phyloP scores from a whole-genome alignment of 192 early-diverging fungal genomes.

The Coemansia sp. region DNA sequence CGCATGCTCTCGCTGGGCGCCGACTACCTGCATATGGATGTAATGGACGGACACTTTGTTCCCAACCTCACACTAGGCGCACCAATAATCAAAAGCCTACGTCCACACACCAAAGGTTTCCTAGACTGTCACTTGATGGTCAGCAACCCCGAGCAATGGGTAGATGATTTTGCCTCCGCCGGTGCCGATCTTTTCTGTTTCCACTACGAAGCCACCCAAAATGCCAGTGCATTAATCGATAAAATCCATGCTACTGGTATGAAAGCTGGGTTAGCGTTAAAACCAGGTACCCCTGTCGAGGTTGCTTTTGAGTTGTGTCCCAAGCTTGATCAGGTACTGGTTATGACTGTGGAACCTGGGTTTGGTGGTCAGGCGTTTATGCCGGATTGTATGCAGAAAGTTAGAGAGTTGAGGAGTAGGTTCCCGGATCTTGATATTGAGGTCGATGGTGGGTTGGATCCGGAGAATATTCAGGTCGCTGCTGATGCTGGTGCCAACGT shows the following conservation, averaged over 20 bases:
- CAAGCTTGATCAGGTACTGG: slow-evolving; percentile 81
- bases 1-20: slow-evolving; percentile 89
- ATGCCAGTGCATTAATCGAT: slow-evolving; percentile 75
- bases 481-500: slow-evolving; percentile 94
- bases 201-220: slow-evolving; percentile 87
- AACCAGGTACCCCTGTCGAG: slow-evolving; percentile 82
- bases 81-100: slow-evolving; percentile 83
- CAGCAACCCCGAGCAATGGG: slow-evolving; percentile 79
- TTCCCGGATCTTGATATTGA: slow-evolving; percentile 91
- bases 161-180: slow-evolving; percentile 89
- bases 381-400: slow-evolving; percentile 84
- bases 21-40: slow-evolving; percentile 87
- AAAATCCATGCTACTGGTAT: slow-evolving; percentile 79
- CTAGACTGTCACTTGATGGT: slow-evolving; percentile 87
- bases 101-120: slow-evolving; percentile 87
- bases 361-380: slow-evolving; percentile 97
- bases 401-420: slow-evolving; percentile 61
- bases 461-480: slow-evolving; percentile 82
- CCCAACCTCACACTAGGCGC: slow-evolving; percentile 95
- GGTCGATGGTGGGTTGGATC: slow-evolving; percentile 89
- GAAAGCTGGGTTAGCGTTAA: slow-evolving; percentile 91
- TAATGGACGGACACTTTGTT: slow-evolving; percentile 98
- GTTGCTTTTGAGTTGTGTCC: slow-evolving; percentile 57
- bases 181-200: slow-evolving; percentile 88
- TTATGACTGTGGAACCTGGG: slow-evolving; percentile 98